Percentiles rank a stretch among this genome's conserved stretches.
These are phyloP conservation scores for Rhodocollybia butyracea DNA, from an alignment of 768 basidiomycete genomes.

Conservation along the genomic window DNA sequence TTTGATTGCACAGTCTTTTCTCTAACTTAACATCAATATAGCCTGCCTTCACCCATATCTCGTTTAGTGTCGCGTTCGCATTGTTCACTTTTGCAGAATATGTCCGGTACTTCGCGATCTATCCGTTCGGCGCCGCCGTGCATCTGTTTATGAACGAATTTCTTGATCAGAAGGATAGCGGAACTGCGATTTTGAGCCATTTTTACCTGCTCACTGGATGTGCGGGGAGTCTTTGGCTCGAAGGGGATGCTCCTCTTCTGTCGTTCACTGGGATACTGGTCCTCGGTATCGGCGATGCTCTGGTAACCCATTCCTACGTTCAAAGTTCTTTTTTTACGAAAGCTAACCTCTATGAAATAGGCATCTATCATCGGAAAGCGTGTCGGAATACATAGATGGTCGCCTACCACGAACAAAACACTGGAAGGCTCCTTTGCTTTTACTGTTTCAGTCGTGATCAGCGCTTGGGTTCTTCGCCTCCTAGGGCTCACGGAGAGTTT, in stretches of 20 bases:
- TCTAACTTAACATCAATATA: constrained; percentile 28
- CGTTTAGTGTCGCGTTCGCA: constrained; percentile 94
- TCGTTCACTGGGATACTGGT: constrained; percentile 85
- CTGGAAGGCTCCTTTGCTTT: constrained; percentile 90
- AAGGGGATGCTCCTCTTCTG: constrained; percentile 66
- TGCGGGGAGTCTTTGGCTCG: constrained; percentile 92
- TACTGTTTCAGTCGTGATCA: constrained; percentile 61
- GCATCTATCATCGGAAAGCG: constrained; percentile 92
- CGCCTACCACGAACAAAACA: constrained; percentile 80
- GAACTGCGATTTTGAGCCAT: constrained; percentile 95
- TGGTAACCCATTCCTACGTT: constrained; percentile 48
- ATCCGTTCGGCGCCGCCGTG: constrained; percentile 89
- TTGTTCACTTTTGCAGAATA: constrained; percentile 96
- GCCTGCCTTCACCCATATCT: constrained; percentile 95
- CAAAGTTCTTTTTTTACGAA: neutral
- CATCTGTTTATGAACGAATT: constrained; percentile 99
- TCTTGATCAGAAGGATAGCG: constrained; percentile 90
- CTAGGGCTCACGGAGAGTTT: constrained; percentile 70
- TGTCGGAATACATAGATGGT: constrained; percentile 81
- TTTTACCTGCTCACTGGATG: constrained; percentile 97
- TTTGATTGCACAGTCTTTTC: constrained; percentile 1
- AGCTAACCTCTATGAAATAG: constrained; percentile 32
- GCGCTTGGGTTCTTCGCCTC: constrained; percentile 68
- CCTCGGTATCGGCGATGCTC: constrained; percentile 90
- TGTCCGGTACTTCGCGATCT: constrained; percentile 96